A percentile compares a stretch with the other conserved stretches of the same genome.
Conservation (phyloP, 2,329 filamentous ascomycete species). For the Talaromyces sp. region DNA sequence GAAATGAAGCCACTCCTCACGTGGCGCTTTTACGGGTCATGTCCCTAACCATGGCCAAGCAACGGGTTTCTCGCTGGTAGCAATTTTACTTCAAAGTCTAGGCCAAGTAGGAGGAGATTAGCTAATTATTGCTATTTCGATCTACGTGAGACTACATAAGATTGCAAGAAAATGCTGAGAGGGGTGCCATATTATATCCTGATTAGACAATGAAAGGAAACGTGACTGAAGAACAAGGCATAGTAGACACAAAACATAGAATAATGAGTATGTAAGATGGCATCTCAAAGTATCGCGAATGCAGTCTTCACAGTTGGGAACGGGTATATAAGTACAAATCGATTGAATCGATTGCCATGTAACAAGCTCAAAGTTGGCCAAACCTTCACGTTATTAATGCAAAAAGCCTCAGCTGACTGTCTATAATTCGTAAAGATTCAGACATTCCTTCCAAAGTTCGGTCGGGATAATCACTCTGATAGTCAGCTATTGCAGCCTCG, state of each 20-base stretch:
- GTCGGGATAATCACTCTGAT: slow-evolving; percentile 20
- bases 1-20: background rate
- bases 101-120: too few relatives aligned
- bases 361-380: background rate
- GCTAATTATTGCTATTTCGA: too few relatives aligned
- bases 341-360: background rate
- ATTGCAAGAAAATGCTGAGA: background rate
- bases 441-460: slow-evolving; percentile 9
- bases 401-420: background rate
- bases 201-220: background rate
- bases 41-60: too few relatives aligned
- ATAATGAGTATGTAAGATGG: background rate
- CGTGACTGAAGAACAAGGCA: background rate
- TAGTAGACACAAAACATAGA: background rate
- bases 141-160: background rate
- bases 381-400: background rate
- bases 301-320: background rate
- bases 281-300: background rate
- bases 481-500: slow-evolving; percentile 18
- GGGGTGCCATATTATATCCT: background rate
- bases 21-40: too few relatives aligned
- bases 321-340: background rate
- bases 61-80: too few relatives aligned
- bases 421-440: background rate
- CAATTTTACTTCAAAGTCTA: too few relatives aligned